A percentile compares a stretch with the other conserved stretches of the same genome.
Conservation (phyloP, 1,139 yeast species). For the Waltiozyma sp. region DNA sequence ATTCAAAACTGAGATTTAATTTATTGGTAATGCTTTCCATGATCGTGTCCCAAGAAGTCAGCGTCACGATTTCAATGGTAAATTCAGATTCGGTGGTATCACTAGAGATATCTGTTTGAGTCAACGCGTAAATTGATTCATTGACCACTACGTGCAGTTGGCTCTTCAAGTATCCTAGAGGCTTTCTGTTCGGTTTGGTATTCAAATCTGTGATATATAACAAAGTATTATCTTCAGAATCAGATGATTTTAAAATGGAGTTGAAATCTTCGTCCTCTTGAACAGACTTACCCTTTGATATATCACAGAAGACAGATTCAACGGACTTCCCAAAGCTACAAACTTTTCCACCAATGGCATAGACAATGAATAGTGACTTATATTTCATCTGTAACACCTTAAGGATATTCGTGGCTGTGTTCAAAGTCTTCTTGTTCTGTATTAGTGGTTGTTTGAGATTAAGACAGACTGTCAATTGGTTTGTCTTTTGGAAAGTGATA, state of each 20-base stretch:
- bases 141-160: constrained; percentile 1
- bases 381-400: constrained; percentile 20
- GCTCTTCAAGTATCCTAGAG: constrained; percentile 4
- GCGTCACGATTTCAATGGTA: neutral
- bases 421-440: constrained; percentile 6
- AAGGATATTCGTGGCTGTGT: constrained; percentile 23
- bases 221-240: too few relatives aligned
- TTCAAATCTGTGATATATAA: too few relatives aligned
- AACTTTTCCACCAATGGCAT: too few relatives aligned
- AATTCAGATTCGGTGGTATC: too few relatives aligned
- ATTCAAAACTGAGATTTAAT: constrained; percentile 8
- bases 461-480: constrained; percentile 18
- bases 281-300: too few relatives aligned
- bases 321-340: too few relatives aligned
- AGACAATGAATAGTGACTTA: neutral
- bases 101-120: too few relatives aligned
- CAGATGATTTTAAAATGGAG: too few relatives aligned
- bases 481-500: constrained; percentile 5
- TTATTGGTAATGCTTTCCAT: constrained; percentile 14
- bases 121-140: neutral
- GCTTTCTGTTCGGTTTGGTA: too few relatives aligned
- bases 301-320: too few relatives aligned
- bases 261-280: too few relatives aligned
- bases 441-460: constrained; percentile 19
- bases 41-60: constrained; percentile 15